Evolutionary conservation across 345 rosid species (phyloP), one percentile per base, ranked within the genome.

Genomic region (Citrus sp.): DNA sequence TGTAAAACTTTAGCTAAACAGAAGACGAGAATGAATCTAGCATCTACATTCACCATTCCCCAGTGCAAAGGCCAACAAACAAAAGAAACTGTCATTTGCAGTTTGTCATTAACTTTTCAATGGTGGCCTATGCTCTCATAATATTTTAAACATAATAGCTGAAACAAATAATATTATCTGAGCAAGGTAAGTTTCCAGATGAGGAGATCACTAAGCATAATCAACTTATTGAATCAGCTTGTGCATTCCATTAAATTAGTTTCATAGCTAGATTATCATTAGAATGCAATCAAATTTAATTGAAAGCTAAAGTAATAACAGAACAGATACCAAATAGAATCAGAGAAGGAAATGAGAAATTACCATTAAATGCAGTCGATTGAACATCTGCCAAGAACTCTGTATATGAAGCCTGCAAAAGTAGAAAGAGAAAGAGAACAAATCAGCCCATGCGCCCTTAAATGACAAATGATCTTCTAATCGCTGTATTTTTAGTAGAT

Each of bases 381-480:
- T 87, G 87, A 42, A 81, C 88, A 59, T 85, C 86, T 25, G 62
- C 88, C 80, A 84, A 71, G 81, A 87, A 81, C 80, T 87, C 90
- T 55, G 67, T 71, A 60, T 87, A 86, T 2, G 90, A 80, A 21
- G 73, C 88, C 92, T 89, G 84, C 8, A 76, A 18, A 63, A 60
- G 14, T 77, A 30, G 42, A 12, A 25, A 16, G 42, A 61, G 34
- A 40, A 9, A 46, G 71, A 19, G 30, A 69, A 67, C 38, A 9
- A 7, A 21, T 78, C 32, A 79, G 27, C 21, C 55, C 5, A 21
- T 9, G 16, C 21, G 16, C 18, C 56, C 40, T 46, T n/a, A 51
- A 28, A 46, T 46, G 18, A 46, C 22, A 54, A 18, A 54, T 40
- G 27, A 58, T 35, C 42, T 73, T 55, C 13, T 13, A 54, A 30